Evolutionary conservation across 257 asterid genomes (phyloP), one percentile per base, ranked within the genome.

Genomic region (Mentha longifolia): DNA sequence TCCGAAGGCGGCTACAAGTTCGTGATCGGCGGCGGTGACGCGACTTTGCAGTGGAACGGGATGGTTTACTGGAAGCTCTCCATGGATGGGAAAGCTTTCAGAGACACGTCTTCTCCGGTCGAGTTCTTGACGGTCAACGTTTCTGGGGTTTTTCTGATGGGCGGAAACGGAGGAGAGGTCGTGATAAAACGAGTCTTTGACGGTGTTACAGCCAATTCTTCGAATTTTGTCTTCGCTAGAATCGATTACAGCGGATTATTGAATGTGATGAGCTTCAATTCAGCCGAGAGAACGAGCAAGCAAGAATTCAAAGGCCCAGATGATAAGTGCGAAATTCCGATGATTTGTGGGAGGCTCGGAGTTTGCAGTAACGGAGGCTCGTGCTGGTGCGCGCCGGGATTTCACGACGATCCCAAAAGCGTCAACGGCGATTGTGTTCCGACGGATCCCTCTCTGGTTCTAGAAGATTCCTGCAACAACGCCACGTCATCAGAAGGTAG

Each of bases 311-410:
- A 39, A 22, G 81, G 77, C 17, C 96, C 96, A 1, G 47, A 9
- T 10, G 92, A 87, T 57, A 64, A 56, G 7, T 89, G 95, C 63
- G 51, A 63, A 46, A 81, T 89, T 25, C 92, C 96, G 6, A 68
- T 55, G 19, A 76, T 77, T 3, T 89, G 96, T 39, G 39, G 77
- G 30, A 68, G 52, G 50, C 86, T 89, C 7, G 86, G 87, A 0
- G 81, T 85, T 37, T 89, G 96, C 51, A 76, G 79, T 37, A 72
- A 75, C 67, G 86, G 78, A 16, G 88, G 95, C 19, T 70, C 76
- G 28, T 91, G 97, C 42, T 82, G 79, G 55, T 91, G 97, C 71
- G 88, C 96, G 2, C 74, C 90, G 10, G 84, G 77, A 31, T 91
- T 89, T 75, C 84, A 75, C 66, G 33, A 30, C 14, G 79, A 79